phyloP scores from a whole-genome alignment of 345 rosid species.

The Linum tenue region DNA sequence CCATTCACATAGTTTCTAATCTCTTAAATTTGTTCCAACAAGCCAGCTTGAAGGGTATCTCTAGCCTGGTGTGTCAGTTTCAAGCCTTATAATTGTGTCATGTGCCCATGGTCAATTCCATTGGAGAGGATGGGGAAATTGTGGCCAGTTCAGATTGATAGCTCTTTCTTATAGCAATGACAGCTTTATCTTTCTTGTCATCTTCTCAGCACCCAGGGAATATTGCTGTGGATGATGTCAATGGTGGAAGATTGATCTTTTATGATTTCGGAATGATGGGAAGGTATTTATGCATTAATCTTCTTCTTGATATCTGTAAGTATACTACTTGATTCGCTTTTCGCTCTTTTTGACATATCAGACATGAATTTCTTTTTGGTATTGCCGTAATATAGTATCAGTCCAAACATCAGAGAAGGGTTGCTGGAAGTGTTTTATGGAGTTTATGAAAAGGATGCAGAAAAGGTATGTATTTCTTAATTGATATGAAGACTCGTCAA shows the following conservation, averaged over 20 bases:
- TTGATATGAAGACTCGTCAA: no score
- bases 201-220: constrained; percentile 87
- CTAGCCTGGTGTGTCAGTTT: no score
- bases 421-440: constrained; percentile 38
- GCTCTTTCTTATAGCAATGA: no score
- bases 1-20: constrained; percentile 6
- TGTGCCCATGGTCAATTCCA: no score
- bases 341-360: not conserved
- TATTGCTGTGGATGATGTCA: constrained; percentile 96
- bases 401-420: constrained; percentile 90
- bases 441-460: constrained; percentile 63
- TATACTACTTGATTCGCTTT: constrained; percentile 2
- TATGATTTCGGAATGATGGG: constrained; percentile 99
- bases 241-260: constrained; percentile 92
- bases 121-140: not conserved
- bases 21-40: not conserved
- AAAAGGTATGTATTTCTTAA: constrained; percentile 49
- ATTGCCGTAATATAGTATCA: constrained; percentile 49
- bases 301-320: constrained; percentile 3
- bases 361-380: constrained; percentile 10
- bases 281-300: constrained; percentile 42
- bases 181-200: not conserved
- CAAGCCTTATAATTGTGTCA: no score
- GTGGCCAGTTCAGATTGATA: not conserved
- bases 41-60: no score